These are phyloP conservation scores for Trapa bicornis DNA, from an alignment of 345 rosid genomes.

Conservation along the genomic window DNA sequence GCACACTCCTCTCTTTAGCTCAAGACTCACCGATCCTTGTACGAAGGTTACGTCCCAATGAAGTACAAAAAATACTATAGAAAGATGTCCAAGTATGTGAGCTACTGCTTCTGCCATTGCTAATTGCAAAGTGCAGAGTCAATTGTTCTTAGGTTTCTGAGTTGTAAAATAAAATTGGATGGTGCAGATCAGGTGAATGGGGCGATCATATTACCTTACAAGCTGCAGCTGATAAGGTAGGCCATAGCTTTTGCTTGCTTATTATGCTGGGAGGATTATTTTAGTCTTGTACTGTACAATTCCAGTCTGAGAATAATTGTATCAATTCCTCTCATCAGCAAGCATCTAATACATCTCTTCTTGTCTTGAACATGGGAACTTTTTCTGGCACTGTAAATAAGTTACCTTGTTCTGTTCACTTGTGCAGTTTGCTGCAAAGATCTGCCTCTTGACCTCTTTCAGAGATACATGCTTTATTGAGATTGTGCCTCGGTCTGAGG, in stretches of 20 bases:
- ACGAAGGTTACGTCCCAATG: slow-evolving; percentile 91
- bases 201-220: slow-evolving; percentile 92
- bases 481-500: slow-evolving; percentile 52
- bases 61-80: slow-evolving; percentile 75
- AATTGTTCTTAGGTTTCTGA: background rate
- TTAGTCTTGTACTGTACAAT: background rate
- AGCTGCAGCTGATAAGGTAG: slow-evolving; percentile 94
- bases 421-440: slow-evolving; percentile 84
- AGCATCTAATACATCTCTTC: background rate
- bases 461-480: slow-evolving; percentile 89
- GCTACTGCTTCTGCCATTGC: background rate
- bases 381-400: background rate
- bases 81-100: slow-evolving; percentile 76
- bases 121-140: background rate
- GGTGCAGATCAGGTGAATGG: slow-evolving; percentile 80
- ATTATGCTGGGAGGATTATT: background rate
- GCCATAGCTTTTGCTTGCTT: slow-evolving; percentile 10
- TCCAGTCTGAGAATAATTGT: too few species aligned
- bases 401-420: background rate
- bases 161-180: slow-evolving; percentile 9
- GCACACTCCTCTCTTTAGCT: slow-evolving; percentile 39
- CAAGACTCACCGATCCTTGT: slow-evolving; percentile 48
- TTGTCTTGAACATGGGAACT: background rate
- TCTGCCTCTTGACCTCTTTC: slow-evolving; percentile 88
- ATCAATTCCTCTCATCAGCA: background rate